Base-by-base conservation (phyloP, 371 early-diverging fungal genomes). In the Mucor circinelloides region DNA sequence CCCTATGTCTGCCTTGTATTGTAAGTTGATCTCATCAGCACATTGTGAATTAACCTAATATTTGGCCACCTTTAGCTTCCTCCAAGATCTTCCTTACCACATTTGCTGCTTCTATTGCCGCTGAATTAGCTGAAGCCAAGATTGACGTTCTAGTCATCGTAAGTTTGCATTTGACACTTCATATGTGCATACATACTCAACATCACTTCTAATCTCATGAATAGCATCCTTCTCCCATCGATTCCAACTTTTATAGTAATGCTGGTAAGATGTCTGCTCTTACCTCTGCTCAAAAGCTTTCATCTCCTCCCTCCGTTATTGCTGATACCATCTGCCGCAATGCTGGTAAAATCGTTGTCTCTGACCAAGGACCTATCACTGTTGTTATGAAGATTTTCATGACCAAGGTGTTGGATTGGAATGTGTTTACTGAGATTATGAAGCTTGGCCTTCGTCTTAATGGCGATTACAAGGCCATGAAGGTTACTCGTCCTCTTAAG, bases 121-220 rank as follows among this genome's bases (percentile, higher is more conserved):
- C 85, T 34, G 89, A 89, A 66, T 72, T 83, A 36, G 72, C 71
- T 25, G 81, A 82, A 48, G 78, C 83, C 58, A 83, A 85, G 46
- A 84, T 89, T 68, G 87, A 89, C 65, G 82, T 85, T n/a, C 64
- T 85, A 60, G 89, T 85, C 34, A 68, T 89, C 38, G 84, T 81
- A 80, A 75, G 80, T 71, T 46, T 58, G 7, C 38, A 13, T 8
- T 31, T 1, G 10, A 19, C 31, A 57, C 15, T 19, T 19, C 21
- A 32, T 2, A 57, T 31, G 9, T 31, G 17, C 17, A n/a, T 23
- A 25, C 27, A 15, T 6, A 31, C 9, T 21, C 27, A 12, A 4
- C n/a, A 10, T 25, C 21, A 58, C n/a, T 44, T 36, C 48, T 30
- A 13, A 38, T 34, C 15, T 19, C 54, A 1, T 13, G 3, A 46